Evolutionary conservation across 139 green algal species (phyloP).

Genomic region (Auxenochlorella pyrenoidosa): DNA sequence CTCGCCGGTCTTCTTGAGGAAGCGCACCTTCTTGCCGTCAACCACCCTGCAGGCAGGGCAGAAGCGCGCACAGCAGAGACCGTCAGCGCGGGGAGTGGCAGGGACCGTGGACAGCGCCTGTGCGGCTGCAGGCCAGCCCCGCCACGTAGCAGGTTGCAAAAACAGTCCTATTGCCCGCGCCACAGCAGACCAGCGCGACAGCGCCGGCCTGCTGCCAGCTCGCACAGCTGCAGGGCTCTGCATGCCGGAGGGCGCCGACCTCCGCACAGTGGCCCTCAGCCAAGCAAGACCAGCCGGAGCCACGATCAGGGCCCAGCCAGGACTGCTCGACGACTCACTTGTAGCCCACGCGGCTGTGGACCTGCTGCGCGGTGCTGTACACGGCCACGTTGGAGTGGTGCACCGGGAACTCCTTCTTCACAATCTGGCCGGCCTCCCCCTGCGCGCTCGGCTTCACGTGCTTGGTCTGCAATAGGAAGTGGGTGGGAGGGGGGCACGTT

Average conservation of each 20-base stretch:
- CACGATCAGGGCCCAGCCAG: too few species aligned
- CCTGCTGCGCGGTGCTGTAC: constrained; percentile 83
- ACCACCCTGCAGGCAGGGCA: constrained; percentile 32
- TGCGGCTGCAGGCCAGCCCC: too few species aligned
- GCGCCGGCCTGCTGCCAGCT: too few species aligned
- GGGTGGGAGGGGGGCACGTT: neutral
- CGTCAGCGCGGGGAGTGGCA: too few species aligned
- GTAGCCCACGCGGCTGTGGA: constrained; percentile 77
- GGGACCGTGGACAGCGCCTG: too few species aligned
- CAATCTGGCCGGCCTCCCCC: constrained; percentile 86
- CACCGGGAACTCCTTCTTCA: constrained; percentile 89
- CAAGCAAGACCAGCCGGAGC: too few species aligned
- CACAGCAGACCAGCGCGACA: too few species aligned
- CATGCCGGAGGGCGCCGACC: too few species aligned
- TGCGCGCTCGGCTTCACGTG: constrained; percentile 76
- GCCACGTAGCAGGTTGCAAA: too few species aligned
- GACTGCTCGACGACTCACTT: too few species aligned
- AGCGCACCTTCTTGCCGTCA: constrained; percentile 87
- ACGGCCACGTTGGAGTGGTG: constrained; percentile 98
- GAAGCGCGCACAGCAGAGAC: neutral
- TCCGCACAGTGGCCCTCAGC: too few species aligned
- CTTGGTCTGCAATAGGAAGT: constrained; percentile 63
- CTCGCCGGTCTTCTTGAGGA: constrained; percentile 92
- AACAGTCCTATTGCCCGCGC: neutral
- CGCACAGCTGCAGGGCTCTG: too few species aligned